phyloP scores from a whole-genome alignment of 2,329 filamentous ascomycete species.

The Tolypocladium nubicola region DNA sequence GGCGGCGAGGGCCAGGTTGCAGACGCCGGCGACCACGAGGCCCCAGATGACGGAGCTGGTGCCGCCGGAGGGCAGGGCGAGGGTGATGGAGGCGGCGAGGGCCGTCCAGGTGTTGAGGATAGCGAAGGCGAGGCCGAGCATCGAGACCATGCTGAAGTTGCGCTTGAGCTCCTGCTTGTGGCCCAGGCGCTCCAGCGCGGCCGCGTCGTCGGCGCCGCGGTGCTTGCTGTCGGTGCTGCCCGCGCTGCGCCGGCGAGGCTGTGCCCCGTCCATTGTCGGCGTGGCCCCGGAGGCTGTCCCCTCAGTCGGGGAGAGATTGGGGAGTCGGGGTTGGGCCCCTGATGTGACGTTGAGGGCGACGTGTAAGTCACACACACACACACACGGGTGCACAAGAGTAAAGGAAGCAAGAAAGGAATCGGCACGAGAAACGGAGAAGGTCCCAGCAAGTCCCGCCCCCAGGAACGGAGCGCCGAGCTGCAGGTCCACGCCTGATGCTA shows the following conservation, averaged over 20 bases:
- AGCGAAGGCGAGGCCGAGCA: constrained; percentile 37
- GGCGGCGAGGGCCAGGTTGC: constrained; percentile 58
- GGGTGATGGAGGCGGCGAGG: constrained; percentile 32
- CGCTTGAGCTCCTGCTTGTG: constrained; percentile 38
- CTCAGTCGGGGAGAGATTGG: neutral
- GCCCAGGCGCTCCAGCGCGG: constrained; percentile 31
- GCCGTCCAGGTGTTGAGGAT: constrained; percentile 42
- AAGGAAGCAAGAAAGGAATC: neutral
- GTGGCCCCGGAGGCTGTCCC: neutral
- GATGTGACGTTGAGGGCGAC: neutral
- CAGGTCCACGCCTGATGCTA: neutral
- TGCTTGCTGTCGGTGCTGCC: neutral
- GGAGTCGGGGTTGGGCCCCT: neutral
- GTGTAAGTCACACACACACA: neutral
- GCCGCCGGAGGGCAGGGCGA: constrained; percentile 58
- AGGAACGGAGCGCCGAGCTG: neutral
- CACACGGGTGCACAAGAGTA: neutral
- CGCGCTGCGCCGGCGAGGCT: neutral
- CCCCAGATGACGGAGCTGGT: constrained; percentile 66
- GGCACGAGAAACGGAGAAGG: neutral
- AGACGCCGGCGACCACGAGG: constrained; percentile 47
- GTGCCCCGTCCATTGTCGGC: neutral
- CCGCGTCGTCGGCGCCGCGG: constrained; percentile 18
- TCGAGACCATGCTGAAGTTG: constrained; percentile 37
- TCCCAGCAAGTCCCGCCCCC: neutral